phyloP scores from a whole-genome alignment of 176 grass and related monocot genomes.

The Raddia guianensis region DNA sequence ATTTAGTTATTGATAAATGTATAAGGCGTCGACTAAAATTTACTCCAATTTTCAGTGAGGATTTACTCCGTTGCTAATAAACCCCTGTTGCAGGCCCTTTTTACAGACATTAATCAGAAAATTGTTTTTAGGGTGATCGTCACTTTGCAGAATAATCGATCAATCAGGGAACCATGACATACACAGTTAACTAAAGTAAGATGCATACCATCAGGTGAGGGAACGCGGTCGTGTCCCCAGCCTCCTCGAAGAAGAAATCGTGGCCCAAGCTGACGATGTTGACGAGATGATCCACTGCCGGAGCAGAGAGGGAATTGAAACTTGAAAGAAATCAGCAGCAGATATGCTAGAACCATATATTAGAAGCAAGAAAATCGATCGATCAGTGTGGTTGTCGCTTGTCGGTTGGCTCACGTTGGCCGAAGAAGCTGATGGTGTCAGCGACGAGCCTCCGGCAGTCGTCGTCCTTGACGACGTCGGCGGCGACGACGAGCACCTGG shows the following conservation, averaged over 20 bases:
- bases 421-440: conserved; percentile 84
- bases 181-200: neutral
- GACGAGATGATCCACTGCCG: conserved; percentile 89
- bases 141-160: too few relatives aligned
- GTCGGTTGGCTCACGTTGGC: conserved; percentile 52
- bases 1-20: too few relatives aligned
- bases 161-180: too few relatives aligned
- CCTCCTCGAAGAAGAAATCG: conserved; percentile 87
- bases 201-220: conserved; percentile 74
- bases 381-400: too few relatives aligned
- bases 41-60: too few relatives aligned
- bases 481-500: conserved; percentile 79
- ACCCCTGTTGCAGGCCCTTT: too few relatives aligned
- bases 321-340: neutral
- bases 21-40: too few relatives aligned
- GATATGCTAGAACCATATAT: neutral
- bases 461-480: conserved; percentile 87
- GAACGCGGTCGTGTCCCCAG: conserved; percentile 68
- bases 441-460: conserved; percentile 76
- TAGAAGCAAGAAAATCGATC: too few relatives aligned
- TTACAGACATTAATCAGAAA: too few relatives aligned
- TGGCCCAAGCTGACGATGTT: conserved; percentile 85
- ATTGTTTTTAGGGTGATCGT: too few relatives aligned
- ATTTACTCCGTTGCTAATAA: too few relatives aligned
- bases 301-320: neutral